A percentile compares a stretch with the other conserved stretches of the same genome.
phyloP scores from a whole-genome alignment of 129 eudicot species.

The Sambucus nigra region DNA sequence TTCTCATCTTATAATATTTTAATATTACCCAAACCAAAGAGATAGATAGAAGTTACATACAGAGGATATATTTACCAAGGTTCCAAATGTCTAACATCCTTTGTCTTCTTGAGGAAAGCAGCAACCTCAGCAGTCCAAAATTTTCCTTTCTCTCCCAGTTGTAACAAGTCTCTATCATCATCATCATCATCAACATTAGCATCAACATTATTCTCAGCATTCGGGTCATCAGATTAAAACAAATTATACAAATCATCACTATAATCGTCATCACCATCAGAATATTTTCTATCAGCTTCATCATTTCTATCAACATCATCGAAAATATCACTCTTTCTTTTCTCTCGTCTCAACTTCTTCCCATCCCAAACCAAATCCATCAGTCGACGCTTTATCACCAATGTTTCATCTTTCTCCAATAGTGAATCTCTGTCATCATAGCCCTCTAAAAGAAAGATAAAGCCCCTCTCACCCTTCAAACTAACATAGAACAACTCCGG shows the following conservation, averaged over 20 bases:
- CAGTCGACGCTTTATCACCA: slow-evolving; percentile 33
- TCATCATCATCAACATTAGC: no score
- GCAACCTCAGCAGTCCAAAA: slow-evolving; percentile 45
- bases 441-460: slow-evolving; percentile 79
- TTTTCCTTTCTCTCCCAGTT: slow-evolving; percentile 18
- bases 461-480: slow-evolving; percentile 73
- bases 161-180: slow-evolving; percentile 24
- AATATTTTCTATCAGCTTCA: slow-evolving; percentile 22
- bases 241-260: slow-evolving; percentile 55
- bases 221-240: no score
- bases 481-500: slow-evolving; percentile 93
- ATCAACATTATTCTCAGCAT: no score
- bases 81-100: slow-evolving; percentile 22
- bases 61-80: slow-evolving; percentile 88
- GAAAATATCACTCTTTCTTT: slow-evolving; percentile 15
- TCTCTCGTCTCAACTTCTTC: slow-evolving; percentile 62
- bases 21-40: no score
- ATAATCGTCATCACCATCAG: slow-evolving; percentile 21
- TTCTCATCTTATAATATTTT: no score
- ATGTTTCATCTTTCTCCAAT: slow-evolving; percentile 49
- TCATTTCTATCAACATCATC: slow-evolving; percentile 12
- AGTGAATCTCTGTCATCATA: slow-evolving; percentile 64
- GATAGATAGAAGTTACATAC: no score
- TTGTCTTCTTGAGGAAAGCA: slow-evolving; percentile 3
- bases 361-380: slow-evolving; percentile 63